These are phyloP conservation scores for Phialophora chinensis DNA, from an alignment of 2,329 filamentous ascomycete species.

Conservation along the genomic window DNA sequence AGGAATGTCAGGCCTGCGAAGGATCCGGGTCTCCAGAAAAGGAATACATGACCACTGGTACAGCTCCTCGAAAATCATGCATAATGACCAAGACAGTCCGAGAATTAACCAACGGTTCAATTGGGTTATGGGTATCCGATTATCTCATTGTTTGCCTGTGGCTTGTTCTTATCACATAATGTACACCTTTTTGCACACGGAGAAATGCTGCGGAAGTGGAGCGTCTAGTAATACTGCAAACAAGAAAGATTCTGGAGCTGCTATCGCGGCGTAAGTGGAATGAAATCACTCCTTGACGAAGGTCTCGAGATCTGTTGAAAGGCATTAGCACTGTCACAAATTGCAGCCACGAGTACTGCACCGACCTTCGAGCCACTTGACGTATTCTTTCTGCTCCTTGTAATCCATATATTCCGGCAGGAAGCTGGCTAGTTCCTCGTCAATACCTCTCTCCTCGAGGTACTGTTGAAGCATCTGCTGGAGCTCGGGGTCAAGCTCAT, in stretches of 20 bases:
- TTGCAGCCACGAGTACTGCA: slow-evolving; percentile 27
- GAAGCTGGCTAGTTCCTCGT: slow-evolving; percentile 83
- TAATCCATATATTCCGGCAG: slow-evolving; percentile 95
- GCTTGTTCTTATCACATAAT: slow-evolving; percentile 25
- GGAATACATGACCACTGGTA: background rate
- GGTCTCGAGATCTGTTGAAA: slow-evolving; percentile 71
- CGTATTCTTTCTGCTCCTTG: slow-evolving; percentile 98
- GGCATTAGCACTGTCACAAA: slow-evolving; percentile 19
- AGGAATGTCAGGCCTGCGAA: background rate
- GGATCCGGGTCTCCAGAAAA: background rate
- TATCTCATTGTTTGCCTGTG: slow-evolving; percentile 12
- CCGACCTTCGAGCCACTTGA: slow-evolving; percentile 79
- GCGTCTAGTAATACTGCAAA: slow-evolving; percentile 24
- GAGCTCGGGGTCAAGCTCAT: slow-evolving; percentile 93
- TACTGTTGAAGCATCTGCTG: slow-evolving; percentile 91
- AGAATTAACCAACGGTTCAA: background rate
- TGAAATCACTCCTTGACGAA: slow-evolving; percentile 73
- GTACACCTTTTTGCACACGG: slow-evolving; percentile 28
- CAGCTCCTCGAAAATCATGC: background rate
- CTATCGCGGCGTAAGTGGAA: background rate
- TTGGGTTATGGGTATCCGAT: slow-evolving; percentile 21
- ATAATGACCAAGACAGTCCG: background rate
- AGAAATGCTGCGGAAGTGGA: slow-evolving; percentile 27
- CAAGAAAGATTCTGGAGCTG: background rate
- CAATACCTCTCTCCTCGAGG: slow-evolving; percentile 91